Conservation (phyloP, 2,329 filamentous ascomycete species). For the Fusarium secorum region DNA sequence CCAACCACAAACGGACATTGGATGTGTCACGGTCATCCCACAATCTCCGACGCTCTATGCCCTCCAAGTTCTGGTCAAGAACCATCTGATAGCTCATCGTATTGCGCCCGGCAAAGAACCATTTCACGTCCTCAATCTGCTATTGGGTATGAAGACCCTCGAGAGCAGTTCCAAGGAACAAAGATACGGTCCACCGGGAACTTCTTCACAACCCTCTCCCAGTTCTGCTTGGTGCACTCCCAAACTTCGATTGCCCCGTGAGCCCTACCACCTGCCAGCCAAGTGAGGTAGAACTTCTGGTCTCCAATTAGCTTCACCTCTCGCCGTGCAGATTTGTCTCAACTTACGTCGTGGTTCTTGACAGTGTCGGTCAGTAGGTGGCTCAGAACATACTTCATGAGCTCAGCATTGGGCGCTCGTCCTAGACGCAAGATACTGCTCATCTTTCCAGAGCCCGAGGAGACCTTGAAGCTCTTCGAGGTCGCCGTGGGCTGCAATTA, state of each 20-base stretch:
- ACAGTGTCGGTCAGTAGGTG: too few relatives aligned
- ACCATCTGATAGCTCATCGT: neutral
- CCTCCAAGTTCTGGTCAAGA: neutral
- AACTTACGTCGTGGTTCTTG: too few relatives aligned
- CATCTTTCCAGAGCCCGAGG: too few relatives aligned
- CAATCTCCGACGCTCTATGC: neutral
- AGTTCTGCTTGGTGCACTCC: neutral
- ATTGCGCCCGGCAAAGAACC: neutral
- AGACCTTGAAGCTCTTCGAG: too few relatives aligned
- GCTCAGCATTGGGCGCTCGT: too few relatives aligned
- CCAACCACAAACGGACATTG: neutral
- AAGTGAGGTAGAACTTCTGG: neutral
- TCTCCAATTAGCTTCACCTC: neutral
- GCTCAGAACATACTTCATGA: too few relatives aligned
- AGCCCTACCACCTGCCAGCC: accelerated
- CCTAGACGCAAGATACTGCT: too few relatives aligned
- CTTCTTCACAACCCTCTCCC: neutral
- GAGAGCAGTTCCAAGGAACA: neutral
- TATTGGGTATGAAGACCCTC: neutral
- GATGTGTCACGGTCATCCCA: neutral
- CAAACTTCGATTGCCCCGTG: accelerated
- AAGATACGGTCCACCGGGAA: accelerated
- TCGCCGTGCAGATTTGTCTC: too few relatives aligned
- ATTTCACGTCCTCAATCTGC: neutral
- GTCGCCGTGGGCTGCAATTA: too few relatives aligned